phyloP scores from a whole-genome alignment of 169 alveolate species.

The Cryptosporidium muris region DNA sequence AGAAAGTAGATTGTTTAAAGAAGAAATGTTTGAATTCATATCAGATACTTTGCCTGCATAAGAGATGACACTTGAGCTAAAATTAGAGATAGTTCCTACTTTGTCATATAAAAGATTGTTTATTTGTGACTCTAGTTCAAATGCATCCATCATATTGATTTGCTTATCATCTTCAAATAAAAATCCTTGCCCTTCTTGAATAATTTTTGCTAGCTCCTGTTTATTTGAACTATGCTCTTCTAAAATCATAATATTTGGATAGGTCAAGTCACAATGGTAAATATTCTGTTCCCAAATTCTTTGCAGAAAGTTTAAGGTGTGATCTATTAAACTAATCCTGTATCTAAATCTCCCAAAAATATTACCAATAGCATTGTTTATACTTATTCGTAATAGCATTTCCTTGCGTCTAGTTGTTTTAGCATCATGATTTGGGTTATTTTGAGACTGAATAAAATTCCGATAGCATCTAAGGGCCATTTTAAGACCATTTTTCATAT shows the following conservation, averaged over 20 bases:
- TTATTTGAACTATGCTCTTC: conserved; percentile 54
- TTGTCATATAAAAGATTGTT: no score
- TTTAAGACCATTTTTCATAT: conserved; percentile 59
- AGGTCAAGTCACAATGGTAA: conserved; percentile 58
- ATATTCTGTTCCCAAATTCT: conserved; percentile 69
- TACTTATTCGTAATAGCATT: conserved; percentile 55
- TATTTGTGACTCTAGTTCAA: background rate
- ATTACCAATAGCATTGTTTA: conserved; percentile 55
- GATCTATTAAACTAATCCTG: conserved; percentile 42
- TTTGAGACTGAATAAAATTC: conserved; percentile 36
- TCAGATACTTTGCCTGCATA: background rate
- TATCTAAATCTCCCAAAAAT: conserved; percentile 59
- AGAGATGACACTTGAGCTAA: background rate
- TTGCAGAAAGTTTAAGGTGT: conserved; percentile 45
- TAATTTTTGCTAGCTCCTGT: conserved; percentile 27
- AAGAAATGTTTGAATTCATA: background rate
- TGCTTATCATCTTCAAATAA: conserved; percentile 51
- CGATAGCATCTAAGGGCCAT: conserved; percentile 52
- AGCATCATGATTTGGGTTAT: conserved; percentile 20
- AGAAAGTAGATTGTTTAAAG: background rate
- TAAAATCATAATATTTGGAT: conserved; percentile 66
- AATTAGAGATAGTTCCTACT: no score
- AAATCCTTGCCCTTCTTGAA: conserved; percentile 66
- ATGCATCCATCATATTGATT: conserved; percentile 58
- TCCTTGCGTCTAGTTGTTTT: conserved; percentile 45